Conservation (phyloP, 352 stramenopile species). For the Pythium periplocum region DNA sequence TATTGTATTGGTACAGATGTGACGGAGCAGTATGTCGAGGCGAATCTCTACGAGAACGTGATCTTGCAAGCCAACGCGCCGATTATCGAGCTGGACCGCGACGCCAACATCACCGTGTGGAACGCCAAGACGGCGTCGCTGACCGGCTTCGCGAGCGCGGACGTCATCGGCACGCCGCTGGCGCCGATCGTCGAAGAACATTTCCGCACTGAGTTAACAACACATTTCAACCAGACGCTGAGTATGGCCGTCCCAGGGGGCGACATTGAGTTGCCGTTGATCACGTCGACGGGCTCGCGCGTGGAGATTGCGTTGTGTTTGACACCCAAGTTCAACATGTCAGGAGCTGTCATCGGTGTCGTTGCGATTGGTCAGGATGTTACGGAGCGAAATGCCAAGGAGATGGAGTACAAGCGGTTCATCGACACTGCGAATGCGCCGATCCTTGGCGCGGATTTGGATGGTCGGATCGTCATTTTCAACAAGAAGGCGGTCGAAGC, state of each 20-base stretch:
- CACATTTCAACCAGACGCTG: slow-evolving; percentile 17
- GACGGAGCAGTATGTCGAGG: slow-evolving; percentile 40
- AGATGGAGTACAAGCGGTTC: slow-evolving; percentile 81
- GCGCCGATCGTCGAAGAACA: slow-evolving; percentile 25
- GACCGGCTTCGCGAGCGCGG: slow-evolving; percentile 32
- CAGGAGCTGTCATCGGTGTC: slow-evolving; percentile 47
- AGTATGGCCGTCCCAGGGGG: slow-evolving; percentile 34
- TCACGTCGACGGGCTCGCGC: slow-evolving; percentile 26
- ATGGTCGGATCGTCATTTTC: slow-evolving; percentile 84
- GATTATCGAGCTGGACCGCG: slow-evolving; percentile 57
- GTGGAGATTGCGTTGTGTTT: slow-evolving; percentile 19
- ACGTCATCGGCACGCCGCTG: slow-evolving; percentile 29
- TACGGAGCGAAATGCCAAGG: slow-evolving; percentile 75
- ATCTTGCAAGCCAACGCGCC: slow-evolving; percentile 52
- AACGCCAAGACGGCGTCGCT: slow-evolving; percentile 48
- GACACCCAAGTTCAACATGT: slow-evolving; percentile 11
- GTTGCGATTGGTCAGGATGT: slow-evolving; percentile 81
- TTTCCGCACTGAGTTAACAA: slow-evolving; percentile 35
- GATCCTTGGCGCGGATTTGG: slow-evolving; percentile 86
- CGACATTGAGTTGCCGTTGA: slow-evolving; percentile 81
- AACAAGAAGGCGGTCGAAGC: slow-evolving; percentile 90
- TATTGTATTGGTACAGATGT: slow-evolving; percentile 62
- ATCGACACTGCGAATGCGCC: slow-evolving; percentile 89
- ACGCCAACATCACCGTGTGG: slow-evolving; percentile 51
- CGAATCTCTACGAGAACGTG: slow-evolving; percentile 45